Conservation (phyloP, 2,329 filamentous ascomycete genomes). For the Diplodia sapinea region DNA sequence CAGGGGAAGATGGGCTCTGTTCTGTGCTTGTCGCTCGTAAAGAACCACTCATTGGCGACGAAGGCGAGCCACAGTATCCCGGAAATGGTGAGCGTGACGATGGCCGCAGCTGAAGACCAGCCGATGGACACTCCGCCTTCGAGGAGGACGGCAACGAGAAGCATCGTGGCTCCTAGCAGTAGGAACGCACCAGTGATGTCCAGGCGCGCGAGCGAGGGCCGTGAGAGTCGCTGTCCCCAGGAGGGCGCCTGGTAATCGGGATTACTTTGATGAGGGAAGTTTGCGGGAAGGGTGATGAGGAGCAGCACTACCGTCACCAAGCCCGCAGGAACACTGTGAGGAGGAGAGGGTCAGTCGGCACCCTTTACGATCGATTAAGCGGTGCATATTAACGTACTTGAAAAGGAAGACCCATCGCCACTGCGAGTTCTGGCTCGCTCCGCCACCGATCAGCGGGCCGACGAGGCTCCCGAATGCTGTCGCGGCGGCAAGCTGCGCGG, state of each 20-base stretch:
- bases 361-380: no score
- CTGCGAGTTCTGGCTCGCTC: constrained; percentile 5
- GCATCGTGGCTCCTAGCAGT: constrained; percentile 29
- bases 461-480: constrained; percentile 25
- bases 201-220: constrained; percentile 4
- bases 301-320: constrained; percentile 5
- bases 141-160: constrained; percentile 28
- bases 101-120: constrained; percentile 19
- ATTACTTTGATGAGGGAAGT: constrained; percentile 28
- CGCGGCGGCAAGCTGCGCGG: constrained; percentile 18
- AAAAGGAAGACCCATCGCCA: constrained; percentile 31
- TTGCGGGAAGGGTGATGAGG: constrained; percentile 27
- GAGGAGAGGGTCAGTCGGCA: not conserved
- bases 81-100: constrained; percentile 29
- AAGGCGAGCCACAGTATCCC: constrained; percentile 26
- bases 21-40: not conserved
- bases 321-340: constrained; percentile 6
- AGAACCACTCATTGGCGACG: constrained; percentile 17
- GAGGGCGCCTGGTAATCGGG: not conserved
- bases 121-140: constrained; percentile 33
- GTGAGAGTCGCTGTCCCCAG: not conserved
- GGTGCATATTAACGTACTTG: constrained; percentile 10
- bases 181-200: constrained; percentile 25
- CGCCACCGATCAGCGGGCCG: constrained; percentile 32
- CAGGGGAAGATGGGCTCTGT: constrained; percentile 30